Evolutionary conservation across 306 rosid genomes (phyloP).

Genomic region (Vigna radiata): DNA sequence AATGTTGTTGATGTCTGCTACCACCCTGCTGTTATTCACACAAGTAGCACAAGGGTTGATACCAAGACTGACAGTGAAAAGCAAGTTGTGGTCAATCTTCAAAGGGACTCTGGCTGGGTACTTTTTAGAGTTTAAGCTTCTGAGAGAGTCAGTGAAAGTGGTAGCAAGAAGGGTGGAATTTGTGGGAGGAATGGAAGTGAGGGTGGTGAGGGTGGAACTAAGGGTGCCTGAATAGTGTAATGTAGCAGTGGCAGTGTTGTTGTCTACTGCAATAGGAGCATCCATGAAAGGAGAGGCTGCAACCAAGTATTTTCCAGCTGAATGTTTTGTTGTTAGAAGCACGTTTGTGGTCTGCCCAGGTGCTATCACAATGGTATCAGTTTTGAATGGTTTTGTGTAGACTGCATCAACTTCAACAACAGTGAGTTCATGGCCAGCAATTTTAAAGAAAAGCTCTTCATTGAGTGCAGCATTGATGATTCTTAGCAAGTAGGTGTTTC

Average conservation of each 20-base stretch:
- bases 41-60: conserved; percentile 70
- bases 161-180: conserved; percentile 66
- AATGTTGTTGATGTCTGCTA: conserved; percentile 74
- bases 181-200: conserved; percentile 63
- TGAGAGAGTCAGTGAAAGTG: conserved; percentile 60
- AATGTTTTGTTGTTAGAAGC: conserved; percentile 58
- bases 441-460: conserved; percentile 84
- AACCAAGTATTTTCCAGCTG: conserved; percentile 63
- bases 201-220: conserved; percentile 52
- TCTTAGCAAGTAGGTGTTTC: conserved; percentile 73
- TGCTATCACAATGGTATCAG: conserved; percentile 70
- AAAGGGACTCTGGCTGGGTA: conserved; percentile 78
- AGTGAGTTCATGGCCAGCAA: conserved; percentile 74
- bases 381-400: conserved; percentile 81
- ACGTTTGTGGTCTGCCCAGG: conserved; percentile 94
- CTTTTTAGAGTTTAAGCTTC: conserved; percentile 66
- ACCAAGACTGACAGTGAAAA: conserved; percentile 81
- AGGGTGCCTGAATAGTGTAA: conserved; percentile 61
- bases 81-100: conserved; percentile 67
- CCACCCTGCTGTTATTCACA: conserved; percentile 61
- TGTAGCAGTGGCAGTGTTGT: conserved; percentile 68
- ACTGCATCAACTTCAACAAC: conserved; percentile 86
- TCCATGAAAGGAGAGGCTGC: conserved; percentile 85
- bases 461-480: conserved; percentile 89
- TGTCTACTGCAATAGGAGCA: conserved; percentile 65